Base-by-base conservation (phyloP, 495 filamentous ascomycete genomes). In the Talaromyces thailandensis region DNA sequence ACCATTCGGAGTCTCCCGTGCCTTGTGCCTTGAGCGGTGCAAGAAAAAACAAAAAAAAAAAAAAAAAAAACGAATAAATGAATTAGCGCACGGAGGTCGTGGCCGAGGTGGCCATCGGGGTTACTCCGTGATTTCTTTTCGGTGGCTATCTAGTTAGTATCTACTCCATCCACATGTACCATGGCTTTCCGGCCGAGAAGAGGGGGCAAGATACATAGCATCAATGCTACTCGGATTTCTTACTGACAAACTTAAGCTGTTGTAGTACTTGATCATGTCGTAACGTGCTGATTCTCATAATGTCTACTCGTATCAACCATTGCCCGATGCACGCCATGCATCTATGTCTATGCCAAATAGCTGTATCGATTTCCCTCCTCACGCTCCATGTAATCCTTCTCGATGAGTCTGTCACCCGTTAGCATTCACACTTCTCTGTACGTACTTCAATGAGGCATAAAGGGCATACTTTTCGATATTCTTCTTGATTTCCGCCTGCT, bases 351-450 rank as follows among this genome's bases (percentile, higher is more conserved):
- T 62, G 93, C 91, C 62, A 96, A 76, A 67, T 98, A 98, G 48
- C 75, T 81, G 73, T 98, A 98, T 40, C 76, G 77, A 40, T 85
- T 86, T n/a, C 77, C 85, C 56, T 93, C 91, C 63, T 81, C 82
- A 21, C 92, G 81, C 70, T 97, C 94, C 75, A 98, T 86, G 66
- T 96, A 97, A 63, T 97, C 93, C 76, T 96, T 96, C 71, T 97
- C 93, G 67, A 97, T 96, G 66, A 97, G 76, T 67, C 90, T 93
- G 69, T 40, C 53, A 26, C 29, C 26, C 11, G 37, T 61, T 58
- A 56, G 64, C 29, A 58, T 57, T 55, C 51, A 26, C 24, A 25
- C 11, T 11, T 11, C 23, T 25, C 8, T 9, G 18, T 56, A 29
- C 6, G n/a, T n/a, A 28, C 0, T 35, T n/a, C 18, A 11, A 61